These are phyloP conservation scores for Claviceps monticola DNA, from an alignment of 2,329 filamentous ascomycete genomes.

Conservation along the genomic window DNA sequence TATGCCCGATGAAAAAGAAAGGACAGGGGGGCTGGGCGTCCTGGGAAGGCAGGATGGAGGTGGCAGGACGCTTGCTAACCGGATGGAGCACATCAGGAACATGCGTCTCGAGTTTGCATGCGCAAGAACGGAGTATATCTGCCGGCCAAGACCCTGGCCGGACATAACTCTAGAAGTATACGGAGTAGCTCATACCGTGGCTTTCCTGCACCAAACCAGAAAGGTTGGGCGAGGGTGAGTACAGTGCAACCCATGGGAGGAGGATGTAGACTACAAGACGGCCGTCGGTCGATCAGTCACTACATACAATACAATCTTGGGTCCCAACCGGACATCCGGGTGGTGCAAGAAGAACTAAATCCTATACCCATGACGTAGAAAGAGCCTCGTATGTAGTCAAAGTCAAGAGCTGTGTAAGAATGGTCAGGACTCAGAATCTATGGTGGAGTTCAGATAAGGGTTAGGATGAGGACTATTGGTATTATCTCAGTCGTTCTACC, in stretches of 20 bases:
- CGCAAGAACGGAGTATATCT: background rate
- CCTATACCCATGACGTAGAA: too few relatives aligned
- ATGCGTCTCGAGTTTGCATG: background rate
- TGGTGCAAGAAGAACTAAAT: too few relatives aligned
- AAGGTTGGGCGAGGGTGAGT: background rate
- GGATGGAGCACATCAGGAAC: background rate
- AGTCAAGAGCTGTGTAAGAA: too few relatives aligned
- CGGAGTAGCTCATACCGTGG: background rate
- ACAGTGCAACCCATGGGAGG: background rate
- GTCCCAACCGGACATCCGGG: too few relatives aligned
- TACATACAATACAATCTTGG: too few relatives aligned
- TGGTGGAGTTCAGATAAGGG: too few relatives aligned
- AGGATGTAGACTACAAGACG: background rate
- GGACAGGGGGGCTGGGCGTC: background rate
- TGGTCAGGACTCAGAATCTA: too few relatives aligned
- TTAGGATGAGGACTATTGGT: too few relatives aligned
- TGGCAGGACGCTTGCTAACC: background rate
- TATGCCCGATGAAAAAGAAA: background rate
- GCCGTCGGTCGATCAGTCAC: too few relatives aligned
- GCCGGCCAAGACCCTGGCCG: background rate
- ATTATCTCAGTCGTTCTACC: too few relatives aligned
- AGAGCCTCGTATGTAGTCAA: too few relatives aligned
- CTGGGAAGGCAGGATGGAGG: background rate
- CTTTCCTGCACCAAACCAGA: background rate
- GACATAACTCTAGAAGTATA: background rate